These are phyloP conservation scores for Cardamine occulta DNA, from an alignment of 345 rosid genomes.

Conservation along the genomic window DNA sequence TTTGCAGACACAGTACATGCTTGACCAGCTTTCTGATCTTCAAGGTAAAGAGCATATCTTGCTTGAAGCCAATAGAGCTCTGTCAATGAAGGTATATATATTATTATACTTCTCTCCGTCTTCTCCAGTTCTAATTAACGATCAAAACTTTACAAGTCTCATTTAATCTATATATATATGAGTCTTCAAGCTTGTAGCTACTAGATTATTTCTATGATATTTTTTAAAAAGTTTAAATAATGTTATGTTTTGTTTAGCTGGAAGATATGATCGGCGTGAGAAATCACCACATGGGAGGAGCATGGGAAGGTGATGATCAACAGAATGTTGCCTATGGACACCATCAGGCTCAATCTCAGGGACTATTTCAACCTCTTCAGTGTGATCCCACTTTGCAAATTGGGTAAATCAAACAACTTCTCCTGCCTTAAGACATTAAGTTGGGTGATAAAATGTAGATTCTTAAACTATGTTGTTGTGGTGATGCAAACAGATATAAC, in stretches of 20 bases:
- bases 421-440: conserved; percentile 7
- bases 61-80: conserved; percentile 85
- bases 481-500: conserved; percentile 62
- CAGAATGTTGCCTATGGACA: conserved; percentile 65
- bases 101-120: not conserved
- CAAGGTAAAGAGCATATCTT: conserved; percentile 85
- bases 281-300: conserved; percentile 57
- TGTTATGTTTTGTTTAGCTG: conserved; percentile 52
- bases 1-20: conserved; percentile 84
- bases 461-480: conserved; percentile 13
- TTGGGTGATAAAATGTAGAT: not conserved
- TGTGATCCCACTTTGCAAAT: conserved; percentile 98
- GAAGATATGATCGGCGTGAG: conserved; percentile 74
- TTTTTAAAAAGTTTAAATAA: too few species aligned
- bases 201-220: not conserved
- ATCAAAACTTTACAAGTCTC: too few species aligned
- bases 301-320: conserved; percentile 79
- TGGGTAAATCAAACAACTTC: conserved; percentile 55
- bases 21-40: conserved; percentile 93
- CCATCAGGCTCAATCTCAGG: conserved; percentile 71
- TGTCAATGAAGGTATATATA: conserved; percentile 71
- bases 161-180: too few species aligned
- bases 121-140: too few species aligned
- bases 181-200: too few species aligned
- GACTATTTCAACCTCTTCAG: conserved; percentile 72